Percentiles rank a stretch among this genome's conserved stretches.
Evolutionary conservation across 2,329 filamentous ascomycete genomes (phyloP).

Genomic region (Stagonosporopsis cucurbitacearum): DNA sequence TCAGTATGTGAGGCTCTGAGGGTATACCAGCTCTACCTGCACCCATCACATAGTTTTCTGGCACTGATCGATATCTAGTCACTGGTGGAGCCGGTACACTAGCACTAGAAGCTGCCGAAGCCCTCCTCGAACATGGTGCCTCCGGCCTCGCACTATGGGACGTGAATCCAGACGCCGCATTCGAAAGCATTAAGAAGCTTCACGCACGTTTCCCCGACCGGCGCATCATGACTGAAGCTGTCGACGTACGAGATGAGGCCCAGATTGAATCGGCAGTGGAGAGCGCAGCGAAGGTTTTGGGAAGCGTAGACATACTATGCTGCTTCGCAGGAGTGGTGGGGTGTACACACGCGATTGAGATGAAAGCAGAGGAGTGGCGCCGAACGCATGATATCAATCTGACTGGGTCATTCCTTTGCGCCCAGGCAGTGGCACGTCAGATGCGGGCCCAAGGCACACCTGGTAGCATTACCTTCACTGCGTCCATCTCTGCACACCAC

Average conservation of each 20-base stretch:
- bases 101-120: constrained; percentile 63
- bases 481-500: constrained; percentile 70
- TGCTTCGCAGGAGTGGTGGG: constrained; percentile 74
- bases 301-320: constrained; percentile 62
- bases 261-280: constrained; percentile 52
- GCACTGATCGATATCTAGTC: constrained; percentile 47
- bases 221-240: constrained; percentile 58
- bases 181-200: constrained; percentile 55
- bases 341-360: constrained; percentile 66
- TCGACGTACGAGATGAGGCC: constrained; percentile 66
- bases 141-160: constrained; percentile 67
- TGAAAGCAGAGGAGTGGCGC: constrained; percentile 65
- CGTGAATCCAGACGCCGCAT: constrained; percentile 55
- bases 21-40: constrained; percentile 13
- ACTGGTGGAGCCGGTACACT: constrained; percentile 72
- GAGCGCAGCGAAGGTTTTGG: constrained; percentile 53
- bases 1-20: constrained; percentile 51
- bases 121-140: constrained; percentile 72
- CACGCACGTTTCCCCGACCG: constrained; percentile 61
- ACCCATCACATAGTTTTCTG: neutral
- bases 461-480: constrained; percentile 70
- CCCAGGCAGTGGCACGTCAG: constrained; percentile 65
- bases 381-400: constrained; percentile 74
- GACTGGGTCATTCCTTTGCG: constrained; percentile 72
- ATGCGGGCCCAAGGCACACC: constrained; percentile 52